phyloP scores from a whole-genome alignment of 176 grass and related monocot genomes.

The Bolboschoenus planiculmis region DNA sequence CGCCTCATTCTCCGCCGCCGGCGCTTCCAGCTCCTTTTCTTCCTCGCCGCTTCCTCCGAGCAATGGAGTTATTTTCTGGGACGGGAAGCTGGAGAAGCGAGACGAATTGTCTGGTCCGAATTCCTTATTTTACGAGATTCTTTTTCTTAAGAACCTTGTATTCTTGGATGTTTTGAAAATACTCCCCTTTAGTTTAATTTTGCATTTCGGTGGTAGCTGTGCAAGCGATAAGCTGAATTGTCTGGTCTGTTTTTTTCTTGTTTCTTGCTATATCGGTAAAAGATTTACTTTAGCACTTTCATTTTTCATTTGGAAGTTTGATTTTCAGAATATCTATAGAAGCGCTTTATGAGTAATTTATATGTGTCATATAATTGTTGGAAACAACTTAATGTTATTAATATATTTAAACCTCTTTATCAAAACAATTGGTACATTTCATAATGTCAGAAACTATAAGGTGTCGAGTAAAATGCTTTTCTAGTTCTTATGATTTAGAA shows the following conservation, averaged over 20 bases:
- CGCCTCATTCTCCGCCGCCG: conserved; percentile 43
- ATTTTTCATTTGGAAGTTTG: not conserved
- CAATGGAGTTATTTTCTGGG: conserved; percentile 34
- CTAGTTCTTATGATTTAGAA: not conserved
- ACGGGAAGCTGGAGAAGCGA: conserved; percentile 37
- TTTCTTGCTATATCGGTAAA: not conserved
- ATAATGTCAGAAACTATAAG: not conserved
- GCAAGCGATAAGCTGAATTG: conserved; percentile 5
- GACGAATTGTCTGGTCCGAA: conserved; percentile 44
- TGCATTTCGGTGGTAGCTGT: not conserved
- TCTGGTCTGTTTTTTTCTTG: conserved; percentile 28
- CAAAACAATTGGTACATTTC: not conserved
- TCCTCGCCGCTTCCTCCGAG: conserved; percentile 33
- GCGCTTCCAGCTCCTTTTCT: conserved; percentile 50
- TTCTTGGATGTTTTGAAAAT: not conserved
- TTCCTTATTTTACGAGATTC: conserved; percentile 24
- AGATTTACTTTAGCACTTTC: not conserved
- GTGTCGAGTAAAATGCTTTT: not conserved
- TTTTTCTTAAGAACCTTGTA: conserved; percentile 2
- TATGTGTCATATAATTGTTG: not conserved
- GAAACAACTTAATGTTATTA: not conserved
- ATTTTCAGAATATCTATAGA: not conserved
- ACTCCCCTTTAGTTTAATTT: not conserved
- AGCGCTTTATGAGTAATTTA: not conserved
- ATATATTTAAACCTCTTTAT: not conserved